These are phyloP conservation scores for Begonia masoniana DNA, from an alignment of 306 rosid genomes.

Conservation along the genomic window DNA sequence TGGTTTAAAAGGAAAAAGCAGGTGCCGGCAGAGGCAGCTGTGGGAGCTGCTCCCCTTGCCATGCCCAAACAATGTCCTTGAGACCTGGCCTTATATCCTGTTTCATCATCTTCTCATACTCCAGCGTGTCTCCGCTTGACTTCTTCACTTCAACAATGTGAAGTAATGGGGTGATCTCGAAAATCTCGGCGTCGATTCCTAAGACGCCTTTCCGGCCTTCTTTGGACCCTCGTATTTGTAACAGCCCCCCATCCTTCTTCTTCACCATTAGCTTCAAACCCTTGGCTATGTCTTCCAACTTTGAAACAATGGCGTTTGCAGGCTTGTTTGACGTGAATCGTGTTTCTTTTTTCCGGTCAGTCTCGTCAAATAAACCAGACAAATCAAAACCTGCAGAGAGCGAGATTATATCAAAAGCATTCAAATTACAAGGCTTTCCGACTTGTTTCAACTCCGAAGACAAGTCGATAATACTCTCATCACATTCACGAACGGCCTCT, in stretches of 20 bases:
- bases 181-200: not conserved
- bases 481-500: not conserved
- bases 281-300: slow-evolving; percentile 1
- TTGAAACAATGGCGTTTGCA: not conserved
- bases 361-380: not conserved
- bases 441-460: not conserved
- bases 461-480: not conserved
- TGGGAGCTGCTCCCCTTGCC: not conserved
- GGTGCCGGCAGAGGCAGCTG: not conserved
- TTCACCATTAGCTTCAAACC: not conserved
- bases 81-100: not conserved
- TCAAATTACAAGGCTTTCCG: not conserved
- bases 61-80: not conserved
- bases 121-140: slow-evolving; percentile 1
- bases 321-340: not conserved
- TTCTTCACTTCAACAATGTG: slow-evolving; percentile 1
- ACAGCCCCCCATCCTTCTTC: not conserved
- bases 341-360: not conserved
- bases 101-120: not conserved
- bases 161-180: not conserved
- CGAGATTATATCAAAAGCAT: slow-evolving; percentile 2
- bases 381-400: slow-evolving; percentile 1
- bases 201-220: slow-evolving; percentile 4
- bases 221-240: not conserved
- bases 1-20: too few species aligned